Base-by-base conservation (phyloP, 1,284 basidiomycete genomes). In the Fomitopsis schrenkii region DNA sequence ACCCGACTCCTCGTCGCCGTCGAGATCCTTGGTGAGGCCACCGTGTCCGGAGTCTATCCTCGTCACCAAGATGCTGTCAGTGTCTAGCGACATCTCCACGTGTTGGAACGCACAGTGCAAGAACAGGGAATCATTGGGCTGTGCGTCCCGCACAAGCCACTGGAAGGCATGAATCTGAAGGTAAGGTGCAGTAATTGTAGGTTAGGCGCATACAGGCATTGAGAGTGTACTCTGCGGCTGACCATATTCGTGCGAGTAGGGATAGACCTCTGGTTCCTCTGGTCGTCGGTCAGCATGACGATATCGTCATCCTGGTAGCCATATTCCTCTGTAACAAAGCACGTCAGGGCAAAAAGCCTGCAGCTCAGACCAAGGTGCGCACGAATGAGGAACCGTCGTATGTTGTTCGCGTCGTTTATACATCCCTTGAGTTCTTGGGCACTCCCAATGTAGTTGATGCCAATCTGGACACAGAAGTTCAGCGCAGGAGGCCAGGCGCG, bases 201-300 rank as follows among this genome's bases (percentile, higher is more conserved):
- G 6, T 38, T n/a, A 38, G 5, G 17, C 9, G 15, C 35, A 38
- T 15, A 14, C 33, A 38, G 14, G 6, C 5, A 22, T 26, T 6
- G 19, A n/a, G 35, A 15, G 8, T 12, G 50, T 1, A 8, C 30
- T 46, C 35, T 14, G 48, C 6, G 73, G 36, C 54, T 28, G 84
- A 93, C 87, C 54, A 97, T 96, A 71, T 97, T 97, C n/a, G 81
- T 80, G 64, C 77, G 80, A 0, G 93, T 96, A 0, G 95, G 95
- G 35, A 78, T 76, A 70, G 86, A 83, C 52, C 85, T 80, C 9
- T 82, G 82, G 68, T 91, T 83, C 10, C 68, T 70, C 2, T 85
- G 72, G 68, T 94, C 86, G 69, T 97, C 95, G 2, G 91, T 93
- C 46, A 97, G 81, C 65, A 90, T 80, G n/a, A 97, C 93, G 60